Base-by-base conservation (phyloP, 2,329 filamentous ascomycete species). In the Epicoccum sorghinum region DNA sequence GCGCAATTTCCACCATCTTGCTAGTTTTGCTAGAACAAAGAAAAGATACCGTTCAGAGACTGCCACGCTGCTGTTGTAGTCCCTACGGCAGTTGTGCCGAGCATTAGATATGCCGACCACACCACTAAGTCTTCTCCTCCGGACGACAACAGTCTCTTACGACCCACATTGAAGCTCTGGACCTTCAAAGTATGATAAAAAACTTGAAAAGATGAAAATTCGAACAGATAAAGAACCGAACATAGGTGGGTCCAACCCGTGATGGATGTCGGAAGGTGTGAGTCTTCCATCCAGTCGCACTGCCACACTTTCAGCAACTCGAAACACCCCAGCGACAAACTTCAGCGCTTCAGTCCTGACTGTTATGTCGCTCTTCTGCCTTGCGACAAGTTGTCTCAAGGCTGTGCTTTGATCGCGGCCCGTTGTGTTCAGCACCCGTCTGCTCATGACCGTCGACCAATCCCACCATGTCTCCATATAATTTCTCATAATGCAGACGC, bases 401-500 rank as follows among this genome's bases (percentile, higher is more conserved):
- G 1, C 33, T 58, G 27, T 50, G 47, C 44, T 48, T 60, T 4
- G 52, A 66, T 8, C 50, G 58, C 43, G 49, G 47, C 4, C 56
- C 49, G 30, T 59, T 61, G 44, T 62, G 56, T 37, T 64, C 57
- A 27, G 53, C 57, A 3, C 52, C 58, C 8, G 59, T 60, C 44
- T 54, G 47, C 32, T 56, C 45, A 36, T 48, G 37, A 1, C 53
- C 55, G n/a, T 43, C 47, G 4, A 29, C 8, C 3, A 35, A 4
- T 24, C 51, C 54, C 2, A 52, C 22, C 54, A 59, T 52, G 30
- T 62, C 57, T 5, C 48, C 59, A 9, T 60, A 59, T 7, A 50
- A 25, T 14, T 47, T 45, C 1, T 30, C 27, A 8, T 2, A 18
- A 25, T 14, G 6, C 14, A 23, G 13, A 22, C 3, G 13, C n/a